Base-by-base conservation (phyloP, 1,284 basidiomycete genomes). In the Heterobasidion parviporum region DNA sequence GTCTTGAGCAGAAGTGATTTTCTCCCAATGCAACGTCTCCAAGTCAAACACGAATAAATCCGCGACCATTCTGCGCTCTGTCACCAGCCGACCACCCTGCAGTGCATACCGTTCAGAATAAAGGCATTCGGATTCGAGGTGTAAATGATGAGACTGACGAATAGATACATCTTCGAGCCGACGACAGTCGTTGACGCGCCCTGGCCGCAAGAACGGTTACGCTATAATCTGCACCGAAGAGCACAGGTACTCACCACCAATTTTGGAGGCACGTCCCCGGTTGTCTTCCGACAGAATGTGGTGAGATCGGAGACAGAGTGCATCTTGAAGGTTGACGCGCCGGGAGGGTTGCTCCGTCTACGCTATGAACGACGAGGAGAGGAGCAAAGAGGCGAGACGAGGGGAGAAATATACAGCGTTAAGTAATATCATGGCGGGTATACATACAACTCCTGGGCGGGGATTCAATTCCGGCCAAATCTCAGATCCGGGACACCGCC, bases 21-120 rank as follows among this genome's bases (percentile, higher is more conserved):
- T 83, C 61, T 86, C 81, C 94, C 94, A 97, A 15, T 75, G 72
- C 64, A 88, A 85, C 1, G 85, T 83, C 59, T 83, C 76, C 61
- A 96, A 74, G 72, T 95, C 87, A 67, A 97, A 91, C 46, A 83
- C 75, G 73, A 93, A 95, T 66, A 96, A 82, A 70, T 94, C 91
- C 33, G 87, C 81, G 48, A 93, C 87, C 85, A 96, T 92, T 59
- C 86, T 81, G 35, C 92, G 85, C 59, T 90, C 89, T 6, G 89
- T 81, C 55, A 95, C 92, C 53, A 93, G 74, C 52, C 94, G 81
- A 33, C 94, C 94, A 47, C 94, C 94, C 83, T 92, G 59, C 33
- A 34, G 6, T 26, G 44, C 1, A 3, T n/a, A 36, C 32, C 18
- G 35, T 20, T 38, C 52, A 45, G 38, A 6, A 33, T 20, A 10